These are phyloP conservation scores for Escovopsis sp. DNA, from an alignment of 2,329 filamentous ascomycete species.

Conservation along the genomic window DNA sequence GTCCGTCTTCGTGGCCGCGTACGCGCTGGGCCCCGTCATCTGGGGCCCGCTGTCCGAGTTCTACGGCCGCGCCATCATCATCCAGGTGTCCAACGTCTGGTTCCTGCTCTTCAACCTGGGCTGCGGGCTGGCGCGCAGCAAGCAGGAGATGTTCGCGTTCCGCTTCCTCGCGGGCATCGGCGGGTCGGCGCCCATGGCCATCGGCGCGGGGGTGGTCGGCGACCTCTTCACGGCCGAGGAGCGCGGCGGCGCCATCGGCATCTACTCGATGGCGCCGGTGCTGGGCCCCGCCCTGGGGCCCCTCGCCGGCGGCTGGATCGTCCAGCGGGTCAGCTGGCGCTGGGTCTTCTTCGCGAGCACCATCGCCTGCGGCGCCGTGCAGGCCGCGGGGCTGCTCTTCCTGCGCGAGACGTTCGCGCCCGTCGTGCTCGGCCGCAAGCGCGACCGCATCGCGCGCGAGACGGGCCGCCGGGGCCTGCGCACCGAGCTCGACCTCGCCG, in stretches of 20 bases:
- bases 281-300: conserved; percentile 39
- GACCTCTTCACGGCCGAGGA: conserved; percentile 46
- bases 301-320: conserved; percentile 27
- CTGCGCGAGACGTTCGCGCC: conserved; percentile 49
- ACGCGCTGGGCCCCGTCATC: conserved; percentile 42
- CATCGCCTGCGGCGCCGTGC: conserved; percentile 46
- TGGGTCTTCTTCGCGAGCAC: conserved; percentile 60
- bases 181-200: conserved; percentile 47
- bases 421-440: conserved; percentile 43
- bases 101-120: conserved; percentile 46
- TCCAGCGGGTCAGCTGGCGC: conserved; percentile 45
- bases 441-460: conserved; percentile 38
- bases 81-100: conserved; percentile 38
- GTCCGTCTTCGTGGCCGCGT: conserved; percentile 30
- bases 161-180: conserved; percentile 48
- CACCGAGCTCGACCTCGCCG: conserved; percentile 37
- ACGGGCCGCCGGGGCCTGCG: conserved; percentile 36
- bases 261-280: conserved; percentile 47
- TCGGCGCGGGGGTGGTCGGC: conserved; percentile 49
- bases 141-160: conserved; percentile 46
- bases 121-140: conserved; percentile 45
- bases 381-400: conserved; percentile 40
- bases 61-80: conserved; percentile 35
- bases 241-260: conserved; percentile 47
- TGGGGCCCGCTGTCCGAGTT: conserved; percentile 49